phyloP scores from a whole-genome alignment of 2,329 filamentous ascomycete genomes.

The Pseudogymnoascus sp. region DNA sequence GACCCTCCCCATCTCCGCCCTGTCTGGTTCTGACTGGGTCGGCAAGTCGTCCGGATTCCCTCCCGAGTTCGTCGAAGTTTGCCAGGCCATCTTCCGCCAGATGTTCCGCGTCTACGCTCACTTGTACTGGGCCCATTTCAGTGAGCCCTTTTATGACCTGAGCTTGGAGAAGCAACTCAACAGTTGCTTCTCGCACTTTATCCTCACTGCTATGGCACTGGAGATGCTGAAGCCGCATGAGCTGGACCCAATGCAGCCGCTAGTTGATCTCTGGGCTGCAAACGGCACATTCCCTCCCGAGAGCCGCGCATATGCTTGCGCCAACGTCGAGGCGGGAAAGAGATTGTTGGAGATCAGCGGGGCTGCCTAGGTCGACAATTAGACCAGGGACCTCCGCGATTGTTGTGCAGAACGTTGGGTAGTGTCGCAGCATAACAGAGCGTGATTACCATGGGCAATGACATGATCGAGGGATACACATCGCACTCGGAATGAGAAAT shows the following conservation, averaged over 20 bases:
- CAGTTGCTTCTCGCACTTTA: slow-evolving; percentile 80
- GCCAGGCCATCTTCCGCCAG: slow-evolving; percentile 90
- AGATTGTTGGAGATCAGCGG: slow-evolving; percentile 40
- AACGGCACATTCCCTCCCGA: slow-evolving; percentile 80
- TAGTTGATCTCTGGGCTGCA: slow-evolving; percentile 85
- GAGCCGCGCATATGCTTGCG: slow-evolving; percentile 58
- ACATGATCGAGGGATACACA: slow-evolving; percentile 3
- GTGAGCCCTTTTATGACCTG: slow-evolving; percentile 74
- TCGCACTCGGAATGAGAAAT: slow-evolving; percentile 8
- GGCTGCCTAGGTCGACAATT: not conserved
- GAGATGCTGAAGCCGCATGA: slow-evolving; percentile 83
- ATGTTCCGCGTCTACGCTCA: slow-evolving; percentile 99
- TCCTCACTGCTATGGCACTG: slow-evolving; percentile 70
- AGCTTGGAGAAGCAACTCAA: slow-evolving; percentile 76
- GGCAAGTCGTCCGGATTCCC: slow-evolving; percentile 92
- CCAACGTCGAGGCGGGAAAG: slow-evolving; percentile 53
- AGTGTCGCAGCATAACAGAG: slow-evolving; percentile 4
- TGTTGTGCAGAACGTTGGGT: not conserved
- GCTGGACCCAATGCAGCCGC: slow-evolving; percentile 88
- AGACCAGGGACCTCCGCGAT: not conserved
- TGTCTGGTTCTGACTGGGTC: slow-evolving; percentile 65
- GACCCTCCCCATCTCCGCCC: slow-evolving; percentile 49
- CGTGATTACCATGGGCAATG: not conserved
- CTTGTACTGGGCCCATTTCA: slow-evolving; percentile 93
- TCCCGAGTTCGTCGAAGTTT: slow-evolving; percentile 77